phyloP scores from a whole-genome alignment of 2,329 filamentous ascomycete genomes.

The Passalora sequoiae region DNA sequence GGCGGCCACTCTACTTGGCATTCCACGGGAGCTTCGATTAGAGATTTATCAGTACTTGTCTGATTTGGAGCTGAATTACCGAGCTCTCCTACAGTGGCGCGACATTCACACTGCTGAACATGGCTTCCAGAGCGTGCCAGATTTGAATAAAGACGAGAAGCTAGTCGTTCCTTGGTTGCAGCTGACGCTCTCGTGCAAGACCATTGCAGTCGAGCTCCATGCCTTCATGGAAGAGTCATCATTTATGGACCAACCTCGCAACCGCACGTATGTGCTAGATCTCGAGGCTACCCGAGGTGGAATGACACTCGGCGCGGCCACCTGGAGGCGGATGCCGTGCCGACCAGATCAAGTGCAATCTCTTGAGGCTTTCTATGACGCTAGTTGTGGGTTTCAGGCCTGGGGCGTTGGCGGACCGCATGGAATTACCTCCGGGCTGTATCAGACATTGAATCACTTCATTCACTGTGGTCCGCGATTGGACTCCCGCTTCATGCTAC shows the following conservation, averaged over 20 bases:
- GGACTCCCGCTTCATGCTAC: constrained; percentile 7
- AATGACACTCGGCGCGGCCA: constrained; percentile 11
- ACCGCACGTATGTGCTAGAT: constrained; percentile 14
- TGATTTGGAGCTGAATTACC: constrained; percentile 12
- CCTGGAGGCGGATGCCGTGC: constrained; percentile 19
- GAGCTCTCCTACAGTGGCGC: constrained; percentile 9
- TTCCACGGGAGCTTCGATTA: constrained; percentile 16
- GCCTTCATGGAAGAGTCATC: constrained; percentile 8
- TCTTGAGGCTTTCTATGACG: constrained; percentile 14
- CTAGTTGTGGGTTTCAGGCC: constrained; percentile 11
- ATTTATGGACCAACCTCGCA: constrained; percentile 6
- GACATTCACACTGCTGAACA: constrained; percentile 11
- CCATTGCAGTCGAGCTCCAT: constrained; percentile 14
- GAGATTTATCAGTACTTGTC: constrained; percentile 17
- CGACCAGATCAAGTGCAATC: constrained; percentile 11
- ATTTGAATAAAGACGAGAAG: constrained; percentile 6
- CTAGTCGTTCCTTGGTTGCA: constrained; percentile 19
- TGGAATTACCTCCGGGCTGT: constrained; percentile 15
- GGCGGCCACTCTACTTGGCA: constrained; percentile 14
- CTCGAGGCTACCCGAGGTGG: constrained; percentile 14
- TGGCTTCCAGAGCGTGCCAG: constrained; percentile 40
- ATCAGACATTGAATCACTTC: constrained; percentile 21
- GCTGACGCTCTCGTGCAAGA: constrained; percentile 19
- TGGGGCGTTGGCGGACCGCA: constrained; percentile 19
- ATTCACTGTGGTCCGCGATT: constrained; percentile 20